phyloP scores from a whole-genome alignment of 2,329 filamentous ascomycete species.

The Apiospora marii region DNA sequence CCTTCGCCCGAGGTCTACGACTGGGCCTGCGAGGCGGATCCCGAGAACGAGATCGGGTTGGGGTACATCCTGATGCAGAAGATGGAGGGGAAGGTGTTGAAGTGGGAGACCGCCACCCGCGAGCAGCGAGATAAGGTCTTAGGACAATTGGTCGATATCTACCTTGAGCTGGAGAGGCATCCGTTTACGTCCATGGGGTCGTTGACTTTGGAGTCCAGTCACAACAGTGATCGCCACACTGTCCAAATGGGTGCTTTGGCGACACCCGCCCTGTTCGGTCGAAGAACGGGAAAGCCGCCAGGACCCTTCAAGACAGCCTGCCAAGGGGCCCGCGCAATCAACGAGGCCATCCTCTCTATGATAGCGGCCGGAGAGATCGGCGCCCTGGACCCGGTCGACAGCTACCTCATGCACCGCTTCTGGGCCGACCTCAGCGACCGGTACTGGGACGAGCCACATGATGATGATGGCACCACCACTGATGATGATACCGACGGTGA shows the following conservation, averaged over 20 bases:
- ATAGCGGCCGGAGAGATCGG: constrained; percentile 39
- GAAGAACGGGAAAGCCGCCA: neutral
- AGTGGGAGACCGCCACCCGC: constrained; percentile 42
- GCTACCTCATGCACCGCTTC: constrained; percentile 35
- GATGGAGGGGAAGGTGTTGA: constrained; percentile 44
- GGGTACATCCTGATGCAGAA: constrained; percentile 54
- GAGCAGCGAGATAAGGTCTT: constrained; percentile 42
- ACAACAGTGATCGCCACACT: neutral
- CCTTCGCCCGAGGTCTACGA: constrained; percentile 46
- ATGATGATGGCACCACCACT: neutral
- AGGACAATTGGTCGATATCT: constrained; percentile 42
- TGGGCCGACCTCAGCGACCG: constrained; percentile 34
- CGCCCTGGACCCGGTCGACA: constrained; percentile 31
- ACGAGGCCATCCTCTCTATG: constrained; percentile 35
- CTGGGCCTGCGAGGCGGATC: constrained; percentile 41
- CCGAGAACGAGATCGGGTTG: constrained; percentile 43
- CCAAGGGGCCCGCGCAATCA: constrained; percentile 8
- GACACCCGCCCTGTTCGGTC: neutral
- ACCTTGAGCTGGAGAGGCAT: constrained; percentile 43
- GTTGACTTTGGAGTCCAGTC: neutral
- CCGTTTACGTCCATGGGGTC: constrained; percentile 41
- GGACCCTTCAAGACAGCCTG: neutral
- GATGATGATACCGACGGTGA: too few relatives aligned
- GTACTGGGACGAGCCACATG: constrained; percentile 30
- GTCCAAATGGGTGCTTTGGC: neutral